Evolutionary conservation across 2,329 filamentous ascomycete genomes (phyloP).

Genomic region (Fusarium sp.): DNA sequence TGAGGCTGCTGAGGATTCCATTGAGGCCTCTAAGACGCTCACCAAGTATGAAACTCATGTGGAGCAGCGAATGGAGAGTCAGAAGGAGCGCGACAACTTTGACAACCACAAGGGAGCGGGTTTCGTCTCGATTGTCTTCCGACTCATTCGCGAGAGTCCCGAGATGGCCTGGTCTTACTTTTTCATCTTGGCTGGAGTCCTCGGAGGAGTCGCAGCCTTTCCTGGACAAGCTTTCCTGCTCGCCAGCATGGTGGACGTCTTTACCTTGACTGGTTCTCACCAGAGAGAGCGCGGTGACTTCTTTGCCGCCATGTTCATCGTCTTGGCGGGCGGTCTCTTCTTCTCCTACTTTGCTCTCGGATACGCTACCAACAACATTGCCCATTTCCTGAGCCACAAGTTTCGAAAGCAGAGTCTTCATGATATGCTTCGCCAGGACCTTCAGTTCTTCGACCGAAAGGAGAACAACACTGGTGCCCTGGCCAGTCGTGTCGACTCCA

Average conservation of each 20-base stretch:
- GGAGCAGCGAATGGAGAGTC: constrained; percentile 46
- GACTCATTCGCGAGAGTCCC: constrained; percentile 53
- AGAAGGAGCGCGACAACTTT: constrained; percentile 53
- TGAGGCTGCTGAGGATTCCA: constrained; percentile 32
- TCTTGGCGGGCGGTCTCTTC: constrained; percentile 59
- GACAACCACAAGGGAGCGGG: constrained; percentile 49
- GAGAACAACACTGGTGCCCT: constrained; percentile 56
- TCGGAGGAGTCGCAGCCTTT: constrained; percentile 52
- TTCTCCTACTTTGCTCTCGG: constrained; percentile 58
- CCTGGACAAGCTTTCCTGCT: constrained; percentile 60
- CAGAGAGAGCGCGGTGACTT: constrained; percentile 60
- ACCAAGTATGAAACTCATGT: constrained; percentile 48
- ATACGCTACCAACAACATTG: constrained; percentile 48
- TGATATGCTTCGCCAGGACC: constrained; percentile 54
- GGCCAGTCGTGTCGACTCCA: constrained; percentile 50
- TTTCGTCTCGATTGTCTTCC: constrained; percentile 46
- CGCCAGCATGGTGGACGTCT: constrained; percentile 56
- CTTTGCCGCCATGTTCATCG: constrained; percentile 67
- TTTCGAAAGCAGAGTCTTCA: constrained; percentile 42
- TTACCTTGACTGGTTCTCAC: constrained; percentile 48
- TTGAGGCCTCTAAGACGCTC: constrained; percentile 44
- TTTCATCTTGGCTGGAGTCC: constrained; percentile 45
- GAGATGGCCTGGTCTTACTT: constrained; percentile 53
- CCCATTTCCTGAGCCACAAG: constrained; percentile 45
- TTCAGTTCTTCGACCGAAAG: constrained; percentile 56